These are phyloP conservation scores for Pseudocercospora cruenta DNA, from an alignment of 2,329 filamentous ascomycete species.

Conservation along the genomic window DNA sequence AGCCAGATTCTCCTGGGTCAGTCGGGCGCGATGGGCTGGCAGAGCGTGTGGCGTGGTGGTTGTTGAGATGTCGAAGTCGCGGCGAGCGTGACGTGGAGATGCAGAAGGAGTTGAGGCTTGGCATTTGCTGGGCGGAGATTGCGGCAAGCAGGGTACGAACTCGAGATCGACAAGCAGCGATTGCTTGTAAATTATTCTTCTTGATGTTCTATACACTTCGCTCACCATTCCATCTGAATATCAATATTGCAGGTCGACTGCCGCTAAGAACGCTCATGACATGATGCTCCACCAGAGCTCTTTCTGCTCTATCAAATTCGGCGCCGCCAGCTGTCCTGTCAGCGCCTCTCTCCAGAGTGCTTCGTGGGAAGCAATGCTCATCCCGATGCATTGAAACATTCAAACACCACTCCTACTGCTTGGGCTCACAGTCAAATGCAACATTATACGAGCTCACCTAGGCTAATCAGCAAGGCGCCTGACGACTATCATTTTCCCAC, in stretches of 20 bases:
- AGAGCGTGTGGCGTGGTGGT: constrained; percentile 1
- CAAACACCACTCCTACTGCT: not conserved
- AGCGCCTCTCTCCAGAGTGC: not conserved
- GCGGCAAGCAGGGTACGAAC: not conserved
- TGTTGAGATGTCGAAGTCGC: not conserved
- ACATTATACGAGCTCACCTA: constrained; percentile 2
- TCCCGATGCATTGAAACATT: too few relatives aligned
- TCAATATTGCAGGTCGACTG: not conserved
- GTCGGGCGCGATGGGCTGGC: constrained; percentile 40
- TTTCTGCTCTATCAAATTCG: not conserved
- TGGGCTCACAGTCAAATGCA: not conserved
- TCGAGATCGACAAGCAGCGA: not conserved
- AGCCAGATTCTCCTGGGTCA: constrained; percentile 58
- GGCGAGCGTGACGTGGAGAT: not conserved
- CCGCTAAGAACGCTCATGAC: constrained; percentile 6
- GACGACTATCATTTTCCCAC: not conserved
- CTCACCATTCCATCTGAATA: not conserved
- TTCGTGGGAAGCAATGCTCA: too few relatives aligned
- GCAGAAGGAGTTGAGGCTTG: not conserved
- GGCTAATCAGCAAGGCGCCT: not conserved
- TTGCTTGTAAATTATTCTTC: not conserved
- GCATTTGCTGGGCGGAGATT: not conserved
- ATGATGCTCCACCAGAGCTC: constrained; percentile 4
- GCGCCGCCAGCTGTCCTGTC: not conserved
- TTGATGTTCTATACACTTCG: not conserved